A percentile compares a stretch with the other conserved stretches of the same genome.
phyloP scores from a whole-genome alignment of 1,284 basidiomycete species.

The Tylopilus sp. region DNA sequence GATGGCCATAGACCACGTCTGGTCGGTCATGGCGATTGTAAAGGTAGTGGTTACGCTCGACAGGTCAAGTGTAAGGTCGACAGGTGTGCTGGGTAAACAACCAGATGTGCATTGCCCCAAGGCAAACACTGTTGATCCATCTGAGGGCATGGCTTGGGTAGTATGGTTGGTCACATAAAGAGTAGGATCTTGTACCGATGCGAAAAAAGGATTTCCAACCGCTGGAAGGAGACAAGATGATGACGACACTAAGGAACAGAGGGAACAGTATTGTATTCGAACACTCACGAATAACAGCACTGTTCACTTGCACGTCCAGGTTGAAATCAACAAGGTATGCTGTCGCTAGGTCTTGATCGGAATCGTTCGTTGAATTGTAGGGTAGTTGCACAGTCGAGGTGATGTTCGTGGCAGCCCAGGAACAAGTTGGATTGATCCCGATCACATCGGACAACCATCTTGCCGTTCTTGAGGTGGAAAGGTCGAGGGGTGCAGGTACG shows the following conservation, averaged over 20 bases:
- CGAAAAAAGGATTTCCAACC: constrained; percentile 1
- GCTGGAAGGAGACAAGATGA: constrained; percentile 7
- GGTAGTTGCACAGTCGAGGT: constrained; percentile 27
- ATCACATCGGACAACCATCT: constrained; percentile 43
- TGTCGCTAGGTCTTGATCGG: constrained; percentile 9
- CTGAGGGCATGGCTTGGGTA: constrained; percentile 24
- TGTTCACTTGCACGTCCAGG: constrained; percentile 28
- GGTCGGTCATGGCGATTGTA: constrained; percentile 23
- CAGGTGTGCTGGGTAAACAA: constrained; percentile 3
- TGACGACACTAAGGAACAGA: neutral
- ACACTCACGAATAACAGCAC: constrained; percentile 19
- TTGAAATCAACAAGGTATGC: constrained; percentile 28
- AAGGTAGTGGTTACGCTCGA: constrained; percentile 22
- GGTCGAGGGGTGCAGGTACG: constrained; percentile 25
- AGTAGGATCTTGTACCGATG: constrained; percentile 20
- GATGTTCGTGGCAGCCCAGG: constrained; percentile 42
- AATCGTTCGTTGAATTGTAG: constrained; percentile 11
- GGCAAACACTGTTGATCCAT: constrained; percentile 36
- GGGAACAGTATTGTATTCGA: neutral
- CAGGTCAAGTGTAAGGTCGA: constrained; percentile 24
- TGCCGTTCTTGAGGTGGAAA: constrained; percentile 30
- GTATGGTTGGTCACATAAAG: constrained; percentile 32
- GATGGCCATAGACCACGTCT: constrained; percentile 33
- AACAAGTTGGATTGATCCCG: constrained; percentile 36
- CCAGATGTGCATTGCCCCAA: constrained; percentile 33